A percentile compares a stretch with the other conserved stretches of the same genome.
These are phyloP conservation scores for Pseudogymnoascus sp. DNA, from an alignment of 2,329 filamentous ascomycete genomes.

Conservation along the genomic window DNA sequence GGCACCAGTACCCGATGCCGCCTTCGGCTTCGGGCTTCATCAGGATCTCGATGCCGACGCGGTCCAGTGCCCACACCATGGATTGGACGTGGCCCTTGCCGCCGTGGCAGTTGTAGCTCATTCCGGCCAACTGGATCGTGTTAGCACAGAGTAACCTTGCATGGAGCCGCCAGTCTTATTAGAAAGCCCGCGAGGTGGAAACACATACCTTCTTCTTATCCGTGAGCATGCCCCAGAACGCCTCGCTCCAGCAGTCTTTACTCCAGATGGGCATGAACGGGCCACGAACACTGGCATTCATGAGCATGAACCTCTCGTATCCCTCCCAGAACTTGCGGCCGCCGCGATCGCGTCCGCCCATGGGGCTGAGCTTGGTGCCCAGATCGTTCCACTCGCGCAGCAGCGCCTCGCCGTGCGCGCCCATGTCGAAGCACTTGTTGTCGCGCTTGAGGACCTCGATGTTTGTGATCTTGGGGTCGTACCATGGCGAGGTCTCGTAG, in stretches of 20 bases:
- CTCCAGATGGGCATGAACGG: conserved; percentile 12
- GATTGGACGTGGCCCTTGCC: conserved; percentile 9
- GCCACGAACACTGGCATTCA: conserved; percentile 11
- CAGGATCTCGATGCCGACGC: conserved; percentile 31
- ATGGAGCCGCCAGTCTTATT: too few relatives aligned
- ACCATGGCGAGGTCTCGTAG: not conserved
- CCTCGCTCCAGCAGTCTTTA: conserved; percentile 11
- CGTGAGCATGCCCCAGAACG: conserved; percentile 3
- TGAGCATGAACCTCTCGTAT: conserved; percentile 12
- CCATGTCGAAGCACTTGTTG: conserved; percentile 12
- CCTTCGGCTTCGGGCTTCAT: conserved; percentile 25
- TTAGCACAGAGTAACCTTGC: not conserved
- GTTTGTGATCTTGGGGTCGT: conserved; percentile 12
- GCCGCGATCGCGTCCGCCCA: not conserved
- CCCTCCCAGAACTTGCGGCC: conserved; percentile 23
- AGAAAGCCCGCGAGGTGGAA: not conserved
- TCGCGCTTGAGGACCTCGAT: conserved; percentile 10
- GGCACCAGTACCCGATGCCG: conserved; percentile 7
- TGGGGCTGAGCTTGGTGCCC: conserved; percentile 2
- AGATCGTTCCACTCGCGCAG: not conserved
- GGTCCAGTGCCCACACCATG: conserved; percentile 10
- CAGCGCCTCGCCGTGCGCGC: conserved; percentile 5
- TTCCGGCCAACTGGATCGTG: conserved; percentile 20
- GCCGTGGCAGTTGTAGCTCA: conserved; percentile 19
- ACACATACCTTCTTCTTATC: conserved; percentile 15